Percentiles rank a stretch among this genome's conserved stretches.
phyloP scores from a whole-genome alignment of 2,329 filamentous ascomycete genomes.

The Thelonectria blattea region DNA sequence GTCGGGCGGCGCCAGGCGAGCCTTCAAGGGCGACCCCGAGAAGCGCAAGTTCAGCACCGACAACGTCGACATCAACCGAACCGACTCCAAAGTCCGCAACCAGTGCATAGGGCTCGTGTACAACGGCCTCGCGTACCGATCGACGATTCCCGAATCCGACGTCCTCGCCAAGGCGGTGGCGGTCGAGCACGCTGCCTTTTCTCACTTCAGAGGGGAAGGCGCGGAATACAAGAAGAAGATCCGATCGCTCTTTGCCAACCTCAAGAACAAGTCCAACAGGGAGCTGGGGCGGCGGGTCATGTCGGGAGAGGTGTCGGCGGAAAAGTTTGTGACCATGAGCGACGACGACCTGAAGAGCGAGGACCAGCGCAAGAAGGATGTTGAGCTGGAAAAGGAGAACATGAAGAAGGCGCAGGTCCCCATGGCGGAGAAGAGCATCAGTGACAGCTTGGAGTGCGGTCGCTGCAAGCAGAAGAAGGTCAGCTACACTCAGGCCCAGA shows the following conservation, averaged over 20 bases:
- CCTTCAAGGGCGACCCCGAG: constrained; percentile 71
- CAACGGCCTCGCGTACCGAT: constrained; percentile 80
- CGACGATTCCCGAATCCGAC: constrained; percentile 71
- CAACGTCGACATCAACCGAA: constrained; percentile 77
- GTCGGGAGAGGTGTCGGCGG: constrained; percentile 72
- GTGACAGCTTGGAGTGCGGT: constrained; percentile 84
- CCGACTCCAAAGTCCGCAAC: constrained; percentile 76
- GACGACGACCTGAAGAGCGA: constrained; percentile 90
- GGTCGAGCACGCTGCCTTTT: constrained; percentile 80
- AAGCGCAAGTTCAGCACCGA: constrained; percentile 86
- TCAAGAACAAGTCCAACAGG: constrained; percentile 90
- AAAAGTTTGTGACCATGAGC: constrained; percentile 83
- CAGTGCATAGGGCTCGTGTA: constrained; percentile 91
- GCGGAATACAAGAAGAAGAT: constrained; percentile 86
- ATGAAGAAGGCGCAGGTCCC: constrained; percentile 97
- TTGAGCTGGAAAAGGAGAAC: constrained; percentile 84
- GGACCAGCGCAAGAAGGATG: constrained; percentile 77
- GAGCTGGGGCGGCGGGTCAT: constrained; percentile 79
- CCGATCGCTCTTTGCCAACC: constrained; percentile 89
- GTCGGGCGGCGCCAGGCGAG: constrained; percentile 48
- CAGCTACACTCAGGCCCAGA: constrained; percentile 95
- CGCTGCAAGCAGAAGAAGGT: constrained; percentile 95
- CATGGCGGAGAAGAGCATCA: constrained; percentile 89
- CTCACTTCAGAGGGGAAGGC: constrained; percentile 71
- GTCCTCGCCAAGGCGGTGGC: constrained; percentile 80